Conservation (phyloP, 805 yeast genomes). For the Candida chauliodis region DNA sequence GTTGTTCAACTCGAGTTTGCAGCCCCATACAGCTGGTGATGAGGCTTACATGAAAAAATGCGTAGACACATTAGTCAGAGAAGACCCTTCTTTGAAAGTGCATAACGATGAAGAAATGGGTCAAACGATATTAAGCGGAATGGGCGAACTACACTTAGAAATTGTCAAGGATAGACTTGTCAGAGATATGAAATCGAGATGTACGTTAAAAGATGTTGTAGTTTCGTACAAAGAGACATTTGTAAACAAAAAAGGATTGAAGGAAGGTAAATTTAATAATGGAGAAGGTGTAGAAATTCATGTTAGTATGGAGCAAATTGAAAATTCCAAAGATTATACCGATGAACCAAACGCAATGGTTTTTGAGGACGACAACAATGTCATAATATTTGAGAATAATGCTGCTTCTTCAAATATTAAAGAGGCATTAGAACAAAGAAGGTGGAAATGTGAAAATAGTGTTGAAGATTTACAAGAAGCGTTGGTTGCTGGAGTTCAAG, state of each 20-base stretch:
- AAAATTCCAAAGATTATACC: slow-evolving; percentile 35
- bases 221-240: slow-evolving; percentile 84
- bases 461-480: slow-evolving; percentile 52
- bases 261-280: slow-evolving; percentile 15
- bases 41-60: slow-evolving; percentile 69
- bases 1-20: slow-evolving; percentile 80
- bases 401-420: slow-evolving; percentile 25
- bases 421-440: slow-evolving; percentile 27
- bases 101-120: slow-evolving; percentile 79
- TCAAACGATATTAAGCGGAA: slow-evolving; percentile 85
- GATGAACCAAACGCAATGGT: slow-evolving; percentile 39
- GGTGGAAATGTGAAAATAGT: slow-evolving; percentile 49
- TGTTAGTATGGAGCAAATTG: slow-evolving; percentile 32
- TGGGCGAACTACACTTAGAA: slow-evolving; percentile 96
- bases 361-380: slow-evolving; percentile 47
- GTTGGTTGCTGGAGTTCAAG: slow-evolving; percentile 54
- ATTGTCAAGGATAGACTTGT: slow-evolving; percentile 76
- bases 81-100: slow-evolving; percentile 84
- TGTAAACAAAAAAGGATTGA: slow-evolving; percentile 6
- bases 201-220: slow-evolving; percentile 76
- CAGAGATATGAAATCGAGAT: slow-evolving; percentile 79
- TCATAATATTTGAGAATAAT: slow-evolving; percentile 31
- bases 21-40: slow-evolving; percentile 82
- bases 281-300: slow-evolving; percentile 21
- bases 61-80: slow-evolving; percentile 62